Base-by-base conservation (phyloP, 495 filamentous ascomycete species). In the Penicillium chermesinum region DNA sequence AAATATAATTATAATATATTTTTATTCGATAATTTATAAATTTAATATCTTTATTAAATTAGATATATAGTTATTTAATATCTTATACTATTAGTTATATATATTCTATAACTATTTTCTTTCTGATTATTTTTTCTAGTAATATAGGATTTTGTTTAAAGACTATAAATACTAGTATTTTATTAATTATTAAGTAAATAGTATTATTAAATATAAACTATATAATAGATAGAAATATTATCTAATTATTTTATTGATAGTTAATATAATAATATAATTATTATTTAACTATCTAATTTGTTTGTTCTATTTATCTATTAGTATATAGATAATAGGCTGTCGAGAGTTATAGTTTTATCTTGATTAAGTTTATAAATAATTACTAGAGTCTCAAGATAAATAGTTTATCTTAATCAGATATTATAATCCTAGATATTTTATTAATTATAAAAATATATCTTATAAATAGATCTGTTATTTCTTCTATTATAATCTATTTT, bases 1-100 rank as follows among this genome's bases (percentile, higher is more conserved):
- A 27, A 42, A 27, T 27, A 14, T 42, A 42, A 42, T 27, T 30
- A 27, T 48, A 54, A 54, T 45, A 46, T 66, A 9, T 39, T 59
- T 36, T 57, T 44, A 50, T 43, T 7, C 17, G 8, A 43, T 37
- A 4, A 13, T 49, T 58, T 18, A 53, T n/a, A 19, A 57, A 58
- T 22, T 19, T 37, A 44, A 14, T n/a, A 27, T 41, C 44, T n/a
- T 33, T 44, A 32, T 25, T 15, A 2, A 7, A 13, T 38, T 36
- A 16, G 25, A 32, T 40, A 10, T 48, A 35, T 15, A 7, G 38
- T 38, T 41, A 16, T n/a, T 18, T 46, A 27, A 20, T 44, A 46
- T 2, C 34, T 20, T 37, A 44, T 15, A 6, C 30, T 41, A 49
- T 16, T 33, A 48, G 21, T 36, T 15, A 2, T n/a, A 18, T 32